Evolutionary conservation across 768 basidiomycete genomes (phyloP), one percentile per base, ranked within the genome.

Genomic region (Kwoniella sp.): DNA sequence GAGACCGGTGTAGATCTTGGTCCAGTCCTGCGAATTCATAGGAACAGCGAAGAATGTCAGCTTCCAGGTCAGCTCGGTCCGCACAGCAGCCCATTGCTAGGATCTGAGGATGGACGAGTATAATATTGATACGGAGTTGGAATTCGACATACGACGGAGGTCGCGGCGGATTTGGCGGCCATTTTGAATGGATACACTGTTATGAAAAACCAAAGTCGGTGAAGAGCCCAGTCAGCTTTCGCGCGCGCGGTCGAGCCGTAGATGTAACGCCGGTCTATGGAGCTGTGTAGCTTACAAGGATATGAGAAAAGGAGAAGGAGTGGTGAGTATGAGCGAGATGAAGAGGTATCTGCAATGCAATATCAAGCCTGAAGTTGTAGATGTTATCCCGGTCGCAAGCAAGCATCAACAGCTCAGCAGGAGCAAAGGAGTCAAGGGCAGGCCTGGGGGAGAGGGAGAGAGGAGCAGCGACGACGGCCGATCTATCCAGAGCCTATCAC

Each of bases 1-100:
- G 61, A 82, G 77, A 67, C 70, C 68, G 48, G 72, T 67, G 71
- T 77, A 76, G 75, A 82, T 81, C 68, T 79, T 79, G 69, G 77
- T 73, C 79, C 79, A 82, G 69, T 82, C 81, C 80, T 81, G 55
- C 38, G 25, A 22, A 22, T n/a, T n/a, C n/a, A n/a, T n/a, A n/a
- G n/a, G n/a, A n/a, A n/a, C n/a, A n/a, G n/a, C n/a, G n/a, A n/a
- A n/a, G n/a, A n/a, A n/a, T n/a, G n/a, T n/a, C n/a, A n/a, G n/a
- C n/a, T n/a, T n/a, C n/a, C n/a, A n/a, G n/a, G n/a, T n/a, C n/a
- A n/a, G n/a, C n/a, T n/a, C n/a, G n/a, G n/a, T n/a, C n/a, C n/a
- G n/a, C n/a, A n/a, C n/a, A n/a, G n/a, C n/a, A n/a, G n/a, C n/a
- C 15, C 4, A 20, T 4, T 23, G 15, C 17, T 38, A 51, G 26